Conservation (phyloP, 768 basidiomycete genomes). For the Tylopilus balloui region DNA sequence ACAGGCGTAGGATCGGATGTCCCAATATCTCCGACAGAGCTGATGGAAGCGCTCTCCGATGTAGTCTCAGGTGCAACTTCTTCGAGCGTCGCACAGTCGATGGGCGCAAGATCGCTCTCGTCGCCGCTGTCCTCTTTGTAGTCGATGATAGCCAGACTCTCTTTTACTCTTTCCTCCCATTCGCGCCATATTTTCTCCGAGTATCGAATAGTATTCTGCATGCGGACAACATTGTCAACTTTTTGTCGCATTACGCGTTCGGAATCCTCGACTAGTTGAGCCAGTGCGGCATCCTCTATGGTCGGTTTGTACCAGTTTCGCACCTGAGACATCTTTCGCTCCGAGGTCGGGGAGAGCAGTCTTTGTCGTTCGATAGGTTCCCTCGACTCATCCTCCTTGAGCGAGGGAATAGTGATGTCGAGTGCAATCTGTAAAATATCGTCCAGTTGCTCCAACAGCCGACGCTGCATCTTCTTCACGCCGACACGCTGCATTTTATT, state of each 20-base stretch:
- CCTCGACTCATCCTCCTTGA: slow-evolving; percentile 88
- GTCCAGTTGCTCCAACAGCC: slow-evolving; percentile 79
- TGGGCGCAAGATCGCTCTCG: slow-evolving; percentile 38
- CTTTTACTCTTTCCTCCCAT: slow-evolving; percentile 88
- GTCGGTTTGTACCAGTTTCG: slow-evolving; percentile 83
- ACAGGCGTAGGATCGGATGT: slow-evolving; percentile 69
- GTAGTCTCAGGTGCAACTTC: slow-evolving; percentile 12
- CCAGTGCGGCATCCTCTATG: slow-evolving; percentile 80
- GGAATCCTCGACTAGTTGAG: slow-evolving; percentile 79
- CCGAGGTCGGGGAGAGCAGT: slow-evolving; percentile 83
- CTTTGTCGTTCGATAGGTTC: slow-evolving; percentile 92
- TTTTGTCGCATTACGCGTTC: slow-evolving; percentile 90
- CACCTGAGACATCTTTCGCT: slow-evolving; percentile 78
- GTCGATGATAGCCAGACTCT: slow-evolving; percentile 53
- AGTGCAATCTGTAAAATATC: slow-evolving; percentile 76
- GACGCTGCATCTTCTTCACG: slow-evolving; percentile 77
- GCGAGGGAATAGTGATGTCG: slow-evolving; percentile 80
- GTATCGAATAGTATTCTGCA: slow-evolving; percentile 96
- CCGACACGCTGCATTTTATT: slow-evolving; percentile 76
- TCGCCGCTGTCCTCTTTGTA: slow-evolving; percentile 51
- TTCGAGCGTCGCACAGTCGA: slow-evolving; percentile 23
- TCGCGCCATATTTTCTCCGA: slow-evolving; percentile 96
- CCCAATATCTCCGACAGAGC: slow-evolving; percentile 29
- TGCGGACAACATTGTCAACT: slow-evolving; percentile 88
- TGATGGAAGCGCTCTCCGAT: slow-evolving; percentile 17